Percentiles rank a stretch among this genome's conserved stretches.
These are phyloP conservation scores for Cytospora paraplurivora DNA, from an alignment of 2,329 filamentous ascomycete species.

Conservation along the genomic window DNA sequence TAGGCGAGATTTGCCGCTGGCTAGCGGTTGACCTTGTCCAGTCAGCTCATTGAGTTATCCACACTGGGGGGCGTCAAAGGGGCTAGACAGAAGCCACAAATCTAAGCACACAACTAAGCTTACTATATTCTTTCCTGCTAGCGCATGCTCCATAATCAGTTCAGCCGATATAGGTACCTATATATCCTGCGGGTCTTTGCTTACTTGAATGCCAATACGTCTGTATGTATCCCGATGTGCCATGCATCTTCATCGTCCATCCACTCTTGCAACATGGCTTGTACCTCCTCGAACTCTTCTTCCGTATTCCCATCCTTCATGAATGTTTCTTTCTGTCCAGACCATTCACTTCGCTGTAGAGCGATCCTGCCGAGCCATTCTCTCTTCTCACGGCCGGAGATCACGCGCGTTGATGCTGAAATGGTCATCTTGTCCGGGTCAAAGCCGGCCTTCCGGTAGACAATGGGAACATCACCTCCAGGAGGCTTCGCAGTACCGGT, in stretches of 20 bases:
- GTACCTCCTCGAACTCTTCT: neutral
- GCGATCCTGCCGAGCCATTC: neutral
- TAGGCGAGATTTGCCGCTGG: no score
- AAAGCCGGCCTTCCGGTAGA: neutral
- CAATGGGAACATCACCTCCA: neutral
- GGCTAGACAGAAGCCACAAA: neutral
- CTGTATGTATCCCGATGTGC: slow-evolving; percentile 2
- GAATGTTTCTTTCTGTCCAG: neutral
- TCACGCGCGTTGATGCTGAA: slow-evolving; percentile 6
- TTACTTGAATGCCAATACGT: slow-evolving; percentile 5
- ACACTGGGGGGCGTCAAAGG: no score
- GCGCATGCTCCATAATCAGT: neutral
- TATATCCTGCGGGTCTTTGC: slow-evolving; percentile 14
- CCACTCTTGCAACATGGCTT: neutral
- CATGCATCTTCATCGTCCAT: neutral
- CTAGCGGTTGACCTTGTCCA: no score
- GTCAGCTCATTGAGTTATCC: no score
- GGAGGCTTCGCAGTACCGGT: neutral
- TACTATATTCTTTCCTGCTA: no score
- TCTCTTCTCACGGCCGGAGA: neutral
- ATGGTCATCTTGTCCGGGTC: neutral
- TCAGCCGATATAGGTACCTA: no score
- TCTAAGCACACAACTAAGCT: neutral
- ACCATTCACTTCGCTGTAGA: neutral
- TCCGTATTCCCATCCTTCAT: neutral